Conservation (phyloP, 1,284 basidiomycete genomes). For the Leccinum griseonigrum region DNA sequence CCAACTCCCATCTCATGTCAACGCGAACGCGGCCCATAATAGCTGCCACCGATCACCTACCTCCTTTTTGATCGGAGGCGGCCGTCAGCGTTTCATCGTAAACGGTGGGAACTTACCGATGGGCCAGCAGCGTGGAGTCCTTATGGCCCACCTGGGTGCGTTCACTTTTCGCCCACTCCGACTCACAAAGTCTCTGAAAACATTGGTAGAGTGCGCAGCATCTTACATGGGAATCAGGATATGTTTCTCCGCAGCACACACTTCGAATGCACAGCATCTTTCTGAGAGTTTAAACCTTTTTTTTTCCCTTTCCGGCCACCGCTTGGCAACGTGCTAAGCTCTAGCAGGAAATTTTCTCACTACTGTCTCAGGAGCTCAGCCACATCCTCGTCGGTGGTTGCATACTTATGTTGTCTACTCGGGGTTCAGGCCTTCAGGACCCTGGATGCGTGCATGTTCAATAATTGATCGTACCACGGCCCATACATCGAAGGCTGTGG, state of each 20-base stretch:
- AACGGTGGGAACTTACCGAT: background rate
- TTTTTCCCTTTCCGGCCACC: background rate
- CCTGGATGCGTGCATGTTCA: conserved; percentile 19
- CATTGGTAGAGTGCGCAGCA: conserved; percentile 7
- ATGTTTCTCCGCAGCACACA: conserved; percentile 13
- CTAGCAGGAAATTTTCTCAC: background rate
- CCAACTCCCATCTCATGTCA: conserved; percentile 9
- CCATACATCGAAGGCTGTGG: conserved; percentile 15
- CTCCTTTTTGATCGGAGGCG: conserved; percentile 26
- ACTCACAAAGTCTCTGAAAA: background rate
- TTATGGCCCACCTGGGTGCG: background rate
- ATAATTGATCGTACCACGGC: conserved; percentile 20
- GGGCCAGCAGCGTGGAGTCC: conserved; percentile 8
- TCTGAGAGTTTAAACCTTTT: background rate
- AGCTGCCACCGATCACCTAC: conserved; percentile 30
- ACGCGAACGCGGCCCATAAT: conserved; percentile 20
- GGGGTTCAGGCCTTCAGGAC: conserved; percentile 20
- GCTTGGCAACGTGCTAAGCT: background rate
- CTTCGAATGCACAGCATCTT: background rate
- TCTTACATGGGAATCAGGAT: background rate
- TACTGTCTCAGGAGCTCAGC: background rate
- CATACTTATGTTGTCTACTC: conserved; percentile 1
- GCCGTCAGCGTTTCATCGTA: conserved; percentile 12
- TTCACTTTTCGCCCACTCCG: background rate
- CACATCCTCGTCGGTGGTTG: background rate